Evolutionary conservation across 176 grass and related monocot genomes (phyloP).

Genomic region (Aegilops umbellulata): DNA sequence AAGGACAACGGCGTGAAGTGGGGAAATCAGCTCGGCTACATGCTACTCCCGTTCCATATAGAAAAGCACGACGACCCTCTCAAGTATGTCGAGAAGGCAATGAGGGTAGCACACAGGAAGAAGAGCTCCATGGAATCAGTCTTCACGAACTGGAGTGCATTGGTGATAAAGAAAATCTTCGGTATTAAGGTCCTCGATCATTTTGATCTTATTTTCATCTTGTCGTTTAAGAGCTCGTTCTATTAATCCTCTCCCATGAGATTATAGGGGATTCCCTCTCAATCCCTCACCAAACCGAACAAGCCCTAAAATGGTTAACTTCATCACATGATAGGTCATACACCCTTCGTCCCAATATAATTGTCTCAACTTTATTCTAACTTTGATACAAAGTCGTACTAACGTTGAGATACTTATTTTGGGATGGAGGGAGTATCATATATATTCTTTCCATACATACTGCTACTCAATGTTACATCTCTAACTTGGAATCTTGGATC

Average conservation of each 20-base stretch:
- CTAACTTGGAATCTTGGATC: neutral
- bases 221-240: neutral
- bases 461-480: neutral
- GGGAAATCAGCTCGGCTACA: constrained; percentile 65
- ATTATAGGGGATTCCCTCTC: neutral
- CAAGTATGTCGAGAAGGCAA: constrained; percentile 51
- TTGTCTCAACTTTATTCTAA: too few relatives aligned
- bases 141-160: constrained; percentile 49
- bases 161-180: constrained; percentile 50
- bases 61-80: constrained; percentile 44
- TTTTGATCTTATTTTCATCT: neutral
- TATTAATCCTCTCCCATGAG: neutral
- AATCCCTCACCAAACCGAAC: neutral
- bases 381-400: too few relatives aligned
- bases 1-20: constrained; percentile 42
- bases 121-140: constrained; percentile 72
- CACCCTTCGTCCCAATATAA: too few relatives aligned
- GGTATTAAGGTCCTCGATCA: constrained; percentile 50
- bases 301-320: neutral
- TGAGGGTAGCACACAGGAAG: constrained; percentile 43
- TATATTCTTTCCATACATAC: neutral
- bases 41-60: constrained; percentile 51
- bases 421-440: too few relatives aligned
- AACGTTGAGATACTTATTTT: too few relatives aligned
- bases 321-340: too few relatives aligned